phyloP scores from a whole-genome alignment of 2,329 filamentous ascomycete species.

The Diplodia mutila region DNA sequence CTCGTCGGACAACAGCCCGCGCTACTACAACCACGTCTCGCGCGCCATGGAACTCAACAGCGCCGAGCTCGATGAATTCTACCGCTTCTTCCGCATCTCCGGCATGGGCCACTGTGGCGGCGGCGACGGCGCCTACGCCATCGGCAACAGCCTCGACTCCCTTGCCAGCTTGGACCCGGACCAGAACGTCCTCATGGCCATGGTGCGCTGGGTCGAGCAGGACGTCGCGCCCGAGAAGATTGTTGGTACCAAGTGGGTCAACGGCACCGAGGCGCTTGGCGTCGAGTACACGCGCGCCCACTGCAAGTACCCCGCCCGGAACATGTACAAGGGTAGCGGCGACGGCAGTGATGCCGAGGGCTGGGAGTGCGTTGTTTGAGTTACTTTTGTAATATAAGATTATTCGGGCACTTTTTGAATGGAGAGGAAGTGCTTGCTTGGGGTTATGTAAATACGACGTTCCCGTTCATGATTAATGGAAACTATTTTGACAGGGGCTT shows the following conservation, averaged over 20 bases:
- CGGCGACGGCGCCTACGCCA: constrained; percentile 51
- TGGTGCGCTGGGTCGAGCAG: constrained; percentile 54
- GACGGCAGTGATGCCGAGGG: constrained; percentile 36
- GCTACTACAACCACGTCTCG: constrained; percentile 55
- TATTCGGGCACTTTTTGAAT: not conserved
- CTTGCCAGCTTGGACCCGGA: constrained; percentile 39
- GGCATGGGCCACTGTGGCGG: constrained; percentile 58
- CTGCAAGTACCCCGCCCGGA: constrained; percentile 43
- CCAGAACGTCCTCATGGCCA: constrained; percentile 52
- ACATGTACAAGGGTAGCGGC: constrained; percentile 39
- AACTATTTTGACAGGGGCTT: not conserved
- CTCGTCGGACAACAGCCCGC: constrained; percentile 48
- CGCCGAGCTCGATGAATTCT: constrained; percentile 47
- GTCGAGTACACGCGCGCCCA: constrained; percentile 34
- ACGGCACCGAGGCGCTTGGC: constrained; percentile 30
- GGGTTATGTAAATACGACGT: not conserved
- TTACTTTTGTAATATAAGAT: not conserved
- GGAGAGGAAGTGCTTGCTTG: not conserved
- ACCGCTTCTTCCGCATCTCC: constrained; percentile 57
- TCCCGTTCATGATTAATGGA: not conserved
- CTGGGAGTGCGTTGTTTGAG: constrained; percentile 37
- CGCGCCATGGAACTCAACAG: constrained; percentile 46
- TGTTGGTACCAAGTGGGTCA: constrained; percentile 40
- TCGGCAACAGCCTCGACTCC: constrained; percentile 35
- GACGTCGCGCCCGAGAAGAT: constrained; percentile 47